Evolutionary conservation across 2,329 filamentous ascomycete species (phyloP), one percentile per base, ranked within the genome.

Genomic region (Colletotrichum endophyticum): DNA sequence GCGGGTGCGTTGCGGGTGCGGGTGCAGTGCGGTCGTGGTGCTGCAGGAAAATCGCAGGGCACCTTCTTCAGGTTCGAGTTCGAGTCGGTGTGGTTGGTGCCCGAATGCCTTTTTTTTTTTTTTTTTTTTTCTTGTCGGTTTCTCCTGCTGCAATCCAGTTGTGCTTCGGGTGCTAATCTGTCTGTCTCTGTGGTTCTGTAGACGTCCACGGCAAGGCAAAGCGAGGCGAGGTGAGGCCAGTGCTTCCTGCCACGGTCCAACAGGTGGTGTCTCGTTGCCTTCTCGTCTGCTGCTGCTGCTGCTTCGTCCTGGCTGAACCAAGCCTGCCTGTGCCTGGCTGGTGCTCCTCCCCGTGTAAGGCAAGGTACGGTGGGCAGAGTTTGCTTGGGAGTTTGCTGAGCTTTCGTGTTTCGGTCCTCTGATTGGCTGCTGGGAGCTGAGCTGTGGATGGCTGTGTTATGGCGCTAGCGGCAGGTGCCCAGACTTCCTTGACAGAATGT

Each of bases 371-470:
- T 22, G 28, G 27, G 72, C 73, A 76, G 73, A 76, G 73, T 76
- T 73, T 76, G 66, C 66, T 72, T 49, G 39, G 44, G 36, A 67
- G 66, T 69, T 69, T 69, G 68, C 68, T 66, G 70, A 73, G 74
- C 63, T 66, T 28, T 70, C 56, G 57, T 25, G 19, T 22, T 49
- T 15, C 22, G 34, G 16, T 13, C n/a, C 22, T 70, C 28, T 66
- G 61, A 76, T 76, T 76, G 64, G 74, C 32, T 66, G 34, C 15
- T 34, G 19, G 59, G 36, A 70, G 72, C 72, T 75, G n/a, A 68
- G 57, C 39, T 72, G 72, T 76, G 73, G 73, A 72, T 73, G 66
- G 73, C 49, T 73, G 39, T 78, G 77, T 78, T 78, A 73, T 78
- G 56, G 69, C 76, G 72, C 72, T 78, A 78, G 75, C 77, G 72